Evolutionary conservation across 257 asterid species (phyloP).

Genomic region (Salvia splendens): DNA sequence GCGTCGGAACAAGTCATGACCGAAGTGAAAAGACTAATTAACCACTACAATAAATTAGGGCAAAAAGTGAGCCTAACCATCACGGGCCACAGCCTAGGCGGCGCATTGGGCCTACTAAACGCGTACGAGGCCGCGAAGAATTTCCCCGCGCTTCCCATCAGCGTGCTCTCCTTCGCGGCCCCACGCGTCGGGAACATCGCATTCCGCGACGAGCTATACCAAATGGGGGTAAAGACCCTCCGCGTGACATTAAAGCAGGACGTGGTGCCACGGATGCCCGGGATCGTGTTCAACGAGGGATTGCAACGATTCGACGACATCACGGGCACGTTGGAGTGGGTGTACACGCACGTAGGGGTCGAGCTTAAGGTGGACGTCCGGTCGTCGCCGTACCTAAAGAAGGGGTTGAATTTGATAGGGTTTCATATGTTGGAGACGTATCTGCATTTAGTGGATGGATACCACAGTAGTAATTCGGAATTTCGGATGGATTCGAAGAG

Average conservation of each 20-base stretch:
- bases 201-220: constrained; percentile 68
- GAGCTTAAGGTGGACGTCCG: constrained; percentile 63
- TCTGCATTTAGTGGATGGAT: constrained; percentile 74
- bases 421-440: constrained; percentile 76
- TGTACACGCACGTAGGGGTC: constrained; percentile 76
- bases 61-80: constrained; percentile 68
- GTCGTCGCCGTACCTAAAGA: constrained; percentile 58
- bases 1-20: constrained; percentile 78
- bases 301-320: constrained; percentile 66
- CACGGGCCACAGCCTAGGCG: constrained; percentile 82
- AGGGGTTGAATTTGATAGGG: constrained; percentile 59
- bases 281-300: constrained; percentile 69
- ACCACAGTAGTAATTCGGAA: constrained; percentile 37
- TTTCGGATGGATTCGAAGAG: constrained; percentile 63
- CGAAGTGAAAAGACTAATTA: constrained; percentile 42
- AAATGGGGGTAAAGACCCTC: constrained; percentile 58
- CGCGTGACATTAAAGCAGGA: constrained; percentile 68
- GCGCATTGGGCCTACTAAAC: constrained; percentile 66
- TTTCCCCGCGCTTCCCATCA: constrained; percentile 51
- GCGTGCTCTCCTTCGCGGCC: constrained; percentile 68
- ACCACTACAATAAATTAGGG: constrained; percentile 42
- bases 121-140: constrained; percentile 73
- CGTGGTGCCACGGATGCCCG: constrained; percentile 71
- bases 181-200: constrained; percentile 85
- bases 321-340: constrained; percentile 78